Evolutionary conservation across 495 filamentous ascomycete species (phyloP), one percentile per base, ranked within the genome.

Genomic region (Hypoxylon fuscum): DNA sequence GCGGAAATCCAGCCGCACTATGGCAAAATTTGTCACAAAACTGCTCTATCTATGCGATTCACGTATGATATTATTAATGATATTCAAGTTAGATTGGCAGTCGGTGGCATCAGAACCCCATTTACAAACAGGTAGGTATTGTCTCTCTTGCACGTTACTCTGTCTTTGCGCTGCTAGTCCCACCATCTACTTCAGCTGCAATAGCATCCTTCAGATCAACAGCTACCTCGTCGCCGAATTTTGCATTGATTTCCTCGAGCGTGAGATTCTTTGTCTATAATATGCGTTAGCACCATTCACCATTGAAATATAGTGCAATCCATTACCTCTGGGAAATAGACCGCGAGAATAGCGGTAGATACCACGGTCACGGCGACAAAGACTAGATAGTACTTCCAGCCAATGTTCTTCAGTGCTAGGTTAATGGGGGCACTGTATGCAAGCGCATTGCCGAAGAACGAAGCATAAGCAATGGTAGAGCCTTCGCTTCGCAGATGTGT

Each of bases 401-500:
- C 62, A 31, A 61, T 61, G 15, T 47, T 61, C 17, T 60, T 42
- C 12, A 66, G 38, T 2, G 56, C 62, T 6, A 57, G 14, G 14
- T 61, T 61, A 6, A 61, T 10, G 15, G 50, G 58, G 1, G 58
- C 42, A 12, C 48, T 54, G 32, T 55, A 61, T 17, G 58, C 58
- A 35, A 54, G 49, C 41, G 43, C 34, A 17, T 61, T 60, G 14
- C 41, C 48, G 17, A 48, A 61, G 42, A 54, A 54, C 1, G 49
- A 61, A n/a, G 49, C 42, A 11, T 34, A 61, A 15, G 23, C 35
- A 22, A 61, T 15, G 12, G 57, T 61, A 21, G 58, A 61, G 1
- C 58, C 58, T 44, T 61, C 49, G n/a, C 49, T 54, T 35, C 58
- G 58, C 9, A 61, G 41, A 17, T 61, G 48, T 7, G 49, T 61